Evolutionary conservation across 1,284 basidiomycete species (phyloP), one percentile per base, ranked within the genome.

Genomic region (Sanghuangporus weigelae): DNA sequence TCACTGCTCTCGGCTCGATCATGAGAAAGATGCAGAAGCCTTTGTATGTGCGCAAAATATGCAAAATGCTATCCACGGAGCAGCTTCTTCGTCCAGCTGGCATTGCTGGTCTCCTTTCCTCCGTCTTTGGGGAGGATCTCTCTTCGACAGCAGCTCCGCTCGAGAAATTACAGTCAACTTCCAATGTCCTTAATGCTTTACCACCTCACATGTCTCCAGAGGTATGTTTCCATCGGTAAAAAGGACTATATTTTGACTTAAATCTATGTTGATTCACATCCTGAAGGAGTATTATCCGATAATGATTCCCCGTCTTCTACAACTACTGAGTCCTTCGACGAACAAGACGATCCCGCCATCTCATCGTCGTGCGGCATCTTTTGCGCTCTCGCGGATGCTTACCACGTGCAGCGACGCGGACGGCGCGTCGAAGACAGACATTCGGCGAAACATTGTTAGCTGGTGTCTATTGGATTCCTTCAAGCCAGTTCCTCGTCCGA

Each of bases 11-110:
- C 2, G 87, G 87, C 3, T 70, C 75, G 16, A 78, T 87, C 19
- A 68, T 90, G 31, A 80, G 85, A 1, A 74, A 75, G 39, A 68
- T 79, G 0, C 75, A 77, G 2, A 73, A 81, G 2, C 71, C 76
- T 1, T 54, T 71, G 16, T 82, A 90, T 69, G 80, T 84, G 19
- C 79, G 79, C 44, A 87, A 81, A 69, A 69, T 84, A 31, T 89
- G 85, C 67, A 77, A 81, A 0, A 79, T 79, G 35, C 75, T 91
- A 35, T 79, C 92, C 26, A 86, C 84, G 67, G 79, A 81, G 62
- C 89, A 91, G 68, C 73, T 93, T 7, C 72, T 89, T 35, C 83
- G 88, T 36, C 82, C 84, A 2, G 82, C 85, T 38, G 90, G 90
- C 1, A 77, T 92, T 2, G 78, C 75, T 40, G 90, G 89, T 1